phyloP scores from a whole-genome alignment of 176 grass and related monocot genomes.

The Neostapfia colusana region DNA sequence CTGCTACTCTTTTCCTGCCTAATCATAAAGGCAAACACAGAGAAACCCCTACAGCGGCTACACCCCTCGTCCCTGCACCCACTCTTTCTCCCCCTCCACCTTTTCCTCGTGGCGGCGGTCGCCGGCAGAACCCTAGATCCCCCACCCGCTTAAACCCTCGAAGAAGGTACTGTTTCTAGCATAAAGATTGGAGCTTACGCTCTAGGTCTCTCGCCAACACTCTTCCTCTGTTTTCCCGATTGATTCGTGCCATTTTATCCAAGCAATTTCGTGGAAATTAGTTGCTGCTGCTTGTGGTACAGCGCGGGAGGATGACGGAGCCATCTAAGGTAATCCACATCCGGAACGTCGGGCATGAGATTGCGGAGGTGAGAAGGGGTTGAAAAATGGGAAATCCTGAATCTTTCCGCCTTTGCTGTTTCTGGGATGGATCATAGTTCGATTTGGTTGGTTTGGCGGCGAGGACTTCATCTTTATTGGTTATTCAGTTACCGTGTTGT shows the following conservation, averaged over 20 bases:
- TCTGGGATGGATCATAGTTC: not conserved
- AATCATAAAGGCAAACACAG: no score
- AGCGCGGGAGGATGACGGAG: constrained; percentile 69
- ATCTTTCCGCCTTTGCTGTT: not conserved
- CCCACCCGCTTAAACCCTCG: constrained; percentile 30
- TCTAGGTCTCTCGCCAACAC: constrained; percentile 10
- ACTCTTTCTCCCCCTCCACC: not conserved
- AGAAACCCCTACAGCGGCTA: no score
- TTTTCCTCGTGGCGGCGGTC: not conserved
- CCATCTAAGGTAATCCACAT: constrained; percentile 96
- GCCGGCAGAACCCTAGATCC: constrained; percentile 36
- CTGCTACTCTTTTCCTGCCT: no score
- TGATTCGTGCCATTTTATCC: not conserved
- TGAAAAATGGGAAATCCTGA: not conserved
- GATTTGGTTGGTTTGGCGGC: not conserved
- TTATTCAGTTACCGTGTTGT: not conserved
- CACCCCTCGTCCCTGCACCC: not conserved
- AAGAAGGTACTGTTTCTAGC: constrained; percentile 19
- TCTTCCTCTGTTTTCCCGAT: not conserved
- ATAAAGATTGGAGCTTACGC: not conserved
- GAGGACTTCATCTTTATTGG: not conserved
- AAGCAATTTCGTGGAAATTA: constrained; percentile 2
- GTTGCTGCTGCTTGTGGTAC: not conserved
- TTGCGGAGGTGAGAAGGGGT: constrained; percentile 61
- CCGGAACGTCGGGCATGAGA: constrained; percentile 93